Evolutionary conservation across 805 yeast species (phyloP), one percentile per base, ranked within the genome.

Genomic region (Sugiyamaella qingdaonensis): DNA sequence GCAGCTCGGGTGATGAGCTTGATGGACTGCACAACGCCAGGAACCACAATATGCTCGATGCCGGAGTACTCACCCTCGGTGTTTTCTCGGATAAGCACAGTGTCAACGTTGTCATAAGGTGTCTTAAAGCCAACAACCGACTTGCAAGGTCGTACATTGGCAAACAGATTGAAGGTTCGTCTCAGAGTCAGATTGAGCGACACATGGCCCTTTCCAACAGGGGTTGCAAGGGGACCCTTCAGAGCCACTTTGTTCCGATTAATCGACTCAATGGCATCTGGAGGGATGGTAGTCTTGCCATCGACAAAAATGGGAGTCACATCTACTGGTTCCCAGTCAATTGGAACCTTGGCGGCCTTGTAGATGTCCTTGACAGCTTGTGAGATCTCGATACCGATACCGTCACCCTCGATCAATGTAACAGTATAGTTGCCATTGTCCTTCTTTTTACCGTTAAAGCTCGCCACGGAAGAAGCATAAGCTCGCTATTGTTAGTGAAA

Each of bases 201-300:
- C 68, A 89, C 89, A 79, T 94, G 98, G 69, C 99, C 99, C 77
- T 92, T 92, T 66, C 97, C 99, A 59, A 92, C 91, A 54, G 99
- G 99, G 39, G 99, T 94, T 52, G 97, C 98, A 67, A 94, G 78
- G 31, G 98, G 98, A 63, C 99, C 99, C 78, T 94, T 94, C 68
- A 94, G 81, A 52, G 98, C 99, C 58, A 94, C 92, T 75, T 85
- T 80, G 79, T 92, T 88, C 74, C 81, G 85, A 79, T 89, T 88
- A 75, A 94, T 91, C 45, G 95, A 87, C 64, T 87, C 90, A 58
- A 94, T 88, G 55, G 98, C 97, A 42, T 83, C 85, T 62, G 85
- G 84, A 60, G 98, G 98, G 64, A 94, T 83, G 54, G 97, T 85
- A 62, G 98, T 91, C 73, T 85, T 85, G 67, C 97, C 97, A 72